A percentile compares a stretch with the other conserved stretches of the same genome.
Conservation (phyloP, 2,329 filamentous ascomycete species). For the Aspergillus sp. region DNA sequence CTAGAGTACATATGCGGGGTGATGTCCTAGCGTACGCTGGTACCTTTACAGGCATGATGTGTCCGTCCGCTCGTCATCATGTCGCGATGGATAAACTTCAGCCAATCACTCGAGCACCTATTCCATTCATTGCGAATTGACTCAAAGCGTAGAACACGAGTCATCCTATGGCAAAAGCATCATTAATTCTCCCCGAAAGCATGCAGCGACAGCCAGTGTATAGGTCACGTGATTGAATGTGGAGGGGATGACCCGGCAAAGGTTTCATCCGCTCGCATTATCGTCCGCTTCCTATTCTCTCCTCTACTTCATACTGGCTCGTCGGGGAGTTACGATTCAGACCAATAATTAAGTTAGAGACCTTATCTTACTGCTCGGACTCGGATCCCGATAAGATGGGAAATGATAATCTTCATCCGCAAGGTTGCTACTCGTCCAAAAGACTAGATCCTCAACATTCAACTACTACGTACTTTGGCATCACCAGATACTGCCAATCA, state of each 20-base stretch:
- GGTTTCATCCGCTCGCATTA: background rate
- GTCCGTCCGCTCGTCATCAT: background rate
- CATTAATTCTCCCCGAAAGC: background rate
- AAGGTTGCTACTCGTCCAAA: background rate
- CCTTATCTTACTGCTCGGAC: background rate
- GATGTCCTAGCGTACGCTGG: background rate
- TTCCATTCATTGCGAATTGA: background rate
- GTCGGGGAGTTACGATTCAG: too few relatives aligned
- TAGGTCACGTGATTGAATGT: background rate
- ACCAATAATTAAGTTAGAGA: background rate
- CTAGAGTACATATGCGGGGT: background rate
- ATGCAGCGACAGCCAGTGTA: background rate
- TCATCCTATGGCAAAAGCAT: background rate
- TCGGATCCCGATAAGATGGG: background rate
- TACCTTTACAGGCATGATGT: background rate
- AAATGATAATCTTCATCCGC: background rate
- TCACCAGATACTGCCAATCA: too few relatives aligned
- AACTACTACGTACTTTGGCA: too few relatives aligned
- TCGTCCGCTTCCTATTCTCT: background rate
- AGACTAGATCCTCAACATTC: background rate
- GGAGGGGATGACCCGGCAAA: background rate
- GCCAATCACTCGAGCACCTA: background rate
- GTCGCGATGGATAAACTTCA: background rate
- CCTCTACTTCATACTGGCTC: background rate
- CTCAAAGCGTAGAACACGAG: background rate